Conservation (phyloP, 257 asterid species). For the Salvia miltiorrhiza region DNA sequence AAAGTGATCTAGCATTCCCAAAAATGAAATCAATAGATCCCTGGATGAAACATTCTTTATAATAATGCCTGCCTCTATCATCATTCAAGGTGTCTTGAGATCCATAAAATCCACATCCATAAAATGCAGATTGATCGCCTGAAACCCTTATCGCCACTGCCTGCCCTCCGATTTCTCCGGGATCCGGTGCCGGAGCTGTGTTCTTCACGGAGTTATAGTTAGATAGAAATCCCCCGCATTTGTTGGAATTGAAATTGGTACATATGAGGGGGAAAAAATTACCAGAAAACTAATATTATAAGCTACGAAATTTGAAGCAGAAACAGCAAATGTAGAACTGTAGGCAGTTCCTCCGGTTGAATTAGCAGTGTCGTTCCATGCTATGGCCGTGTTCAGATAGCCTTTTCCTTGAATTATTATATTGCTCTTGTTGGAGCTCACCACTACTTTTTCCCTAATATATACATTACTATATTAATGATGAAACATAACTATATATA, state of each 20-base stretch:
- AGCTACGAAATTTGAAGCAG: constrained; percentile 59
- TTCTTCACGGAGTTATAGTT: constrained; percentile 37
- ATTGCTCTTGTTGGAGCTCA: constrained; percentile 52
- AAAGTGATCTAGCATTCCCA: constrained; percentile 70
- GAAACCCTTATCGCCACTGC: constrained; percentile 61
- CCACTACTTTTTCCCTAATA: constrained; percentile 67
- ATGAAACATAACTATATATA: too few species aligned
- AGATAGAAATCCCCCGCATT: neutral
- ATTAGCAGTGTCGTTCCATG: constrained; percentile 85
- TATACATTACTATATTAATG: too few species aligned
- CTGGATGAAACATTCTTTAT: constrained; percentile 74
- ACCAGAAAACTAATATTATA: constrained; percentile 85
- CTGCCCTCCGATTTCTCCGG: constrained; percentile 65
- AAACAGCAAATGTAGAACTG: constrained; percentile 54
- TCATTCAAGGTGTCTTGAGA: constrained; percentile 80
- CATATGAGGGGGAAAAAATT: neutral
- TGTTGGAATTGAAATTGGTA: neutral
- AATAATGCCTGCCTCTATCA: constrained; percentile 77
- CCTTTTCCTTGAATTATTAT: constrained; percentile 79
- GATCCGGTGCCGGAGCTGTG: constrained; percentile 74
- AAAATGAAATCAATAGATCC: constrained; percentile 94
- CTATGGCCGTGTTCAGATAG: constrained; percentile 50
- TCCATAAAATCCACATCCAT: constrained; percentile 82
- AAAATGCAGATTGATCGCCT: constrained; percentile 77
- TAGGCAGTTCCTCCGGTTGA: constrained; percentile 66